Base-by-base conservation (phyloP, 352 stramenopile species). In the Halophytophthora polymorphica region DNA sequence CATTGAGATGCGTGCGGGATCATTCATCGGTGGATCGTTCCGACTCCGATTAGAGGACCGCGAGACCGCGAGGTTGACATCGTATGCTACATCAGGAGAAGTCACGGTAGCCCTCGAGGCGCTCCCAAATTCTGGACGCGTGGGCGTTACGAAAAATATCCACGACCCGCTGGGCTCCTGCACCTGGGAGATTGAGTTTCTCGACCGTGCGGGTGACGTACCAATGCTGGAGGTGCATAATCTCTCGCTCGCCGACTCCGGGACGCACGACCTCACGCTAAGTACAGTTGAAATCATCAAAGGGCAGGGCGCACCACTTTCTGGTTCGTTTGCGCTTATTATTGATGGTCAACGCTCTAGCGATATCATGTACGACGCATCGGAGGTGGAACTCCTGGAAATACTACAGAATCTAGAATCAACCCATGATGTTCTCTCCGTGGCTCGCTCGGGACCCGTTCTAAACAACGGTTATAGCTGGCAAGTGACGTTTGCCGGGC, bases 171-270 rank as follows among this genome's bases (percentile, higher is more conserved):
- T 61, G 10, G 73, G 76, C 1, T 74, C 73, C 4, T 86, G 66
- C 42, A 71, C 63, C 7, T 93, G 80, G 79, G 50, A 66, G 11
- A 61, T 93, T 31, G 67, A 70, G 6, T 93, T 93, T 29, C 49
- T 71, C 2, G 61, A 82, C 0, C 59, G 77, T 11, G 66, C 52
- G 8, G 80, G 78, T 12, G 73, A 91, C 55, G 42, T 86, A 7
- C 66, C 71, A 0, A 54, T 76, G 38, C 45, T 91, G 29, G 36
- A 58, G 18, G 33, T 86, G 11, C 48, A 50, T 2, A 83, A 79
- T 28, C 23, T 82, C 7, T 75, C 68, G 8, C 52, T 89, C 0
- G 46, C 64, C 17, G 77, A 84, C 31, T 84, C 65, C 1, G 69
- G 71, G 12, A 65, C 74, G 0, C 41, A 56, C 5, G 77, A 90